A percentile compares a stretch with the other conserved stretches of the same genome.
Conservation (phyloP, 257 asterid species). For the Rubia yunnanensis region DNA sequence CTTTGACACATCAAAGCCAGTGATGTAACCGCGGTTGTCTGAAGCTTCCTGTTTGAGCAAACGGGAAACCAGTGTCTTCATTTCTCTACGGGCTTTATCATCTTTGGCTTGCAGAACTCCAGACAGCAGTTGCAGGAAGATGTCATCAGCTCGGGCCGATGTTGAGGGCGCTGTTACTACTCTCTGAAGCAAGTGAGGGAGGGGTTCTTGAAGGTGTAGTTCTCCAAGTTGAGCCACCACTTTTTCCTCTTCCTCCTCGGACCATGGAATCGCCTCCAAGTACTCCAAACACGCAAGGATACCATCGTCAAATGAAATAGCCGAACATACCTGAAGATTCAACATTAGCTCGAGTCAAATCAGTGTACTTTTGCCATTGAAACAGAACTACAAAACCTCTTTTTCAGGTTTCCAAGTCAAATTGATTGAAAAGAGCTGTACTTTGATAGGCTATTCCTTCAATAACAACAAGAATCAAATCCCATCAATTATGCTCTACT, state of each 20-base stretch:
- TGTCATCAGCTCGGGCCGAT: conserved; percentile 52
- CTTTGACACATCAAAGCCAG: conserved; percentile 39
- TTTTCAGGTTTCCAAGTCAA: too few species aligned
- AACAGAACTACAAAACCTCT: neutral
- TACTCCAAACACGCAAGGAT: conserved; percentile 64
- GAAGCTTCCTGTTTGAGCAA: conserved; percentile 48
- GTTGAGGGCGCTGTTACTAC: conserved; percentile 52
- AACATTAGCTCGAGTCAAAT: neutral
- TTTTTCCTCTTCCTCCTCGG: conserved; percentile 67
- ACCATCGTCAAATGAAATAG: conserved; percentile 69
- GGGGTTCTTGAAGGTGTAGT: conserved; percentile 44
- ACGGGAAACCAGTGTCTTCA: conserved; percentile 51
- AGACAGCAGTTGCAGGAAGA: conserved; percentile 51
- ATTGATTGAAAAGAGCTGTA: neutral
- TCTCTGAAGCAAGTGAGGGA: conserved; percentile 61
- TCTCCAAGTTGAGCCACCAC: conserved; percentile 47
- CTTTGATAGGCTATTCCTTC: neutral
- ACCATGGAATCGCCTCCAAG: conserved; percentile 87
- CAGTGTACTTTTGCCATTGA: neutral
- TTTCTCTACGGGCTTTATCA: conserved; percentile 71
- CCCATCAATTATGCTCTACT: neutral
- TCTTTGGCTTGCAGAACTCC: conserved; percentile 71
- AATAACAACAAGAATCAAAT: neutral
- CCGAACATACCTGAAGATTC: conserved; percentile 56
- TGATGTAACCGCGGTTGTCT: conserved; percentile 8